These are phyloP conservation scores for Akebia trifoliata DNA, from an alignment of 164 flowering plant genomes.

Conservation along the genomic window DNA sequence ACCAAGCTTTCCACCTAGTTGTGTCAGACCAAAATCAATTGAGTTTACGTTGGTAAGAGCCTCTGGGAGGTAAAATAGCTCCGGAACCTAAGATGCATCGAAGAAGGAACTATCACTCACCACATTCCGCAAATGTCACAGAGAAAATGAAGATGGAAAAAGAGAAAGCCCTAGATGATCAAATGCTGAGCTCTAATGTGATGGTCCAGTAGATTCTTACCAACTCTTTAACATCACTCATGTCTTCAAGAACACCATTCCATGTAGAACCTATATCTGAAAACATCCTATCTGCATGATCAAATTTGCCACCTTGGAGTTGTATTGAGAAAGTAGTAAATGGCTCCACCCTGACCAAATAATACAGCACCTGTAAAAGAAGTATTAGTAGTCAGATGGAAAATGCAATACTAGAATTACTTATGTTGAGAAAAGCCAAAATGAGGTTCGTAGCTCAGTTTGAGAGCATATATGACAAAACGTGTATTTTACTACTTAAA, in stretches of 20 bases:
- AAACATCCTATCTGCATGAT: conserved; percentile 98
- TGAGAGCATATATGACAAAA: no score
- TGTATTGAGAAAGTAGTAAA: conserved; percentile 93
- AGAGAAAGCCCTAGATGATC: not conserved
- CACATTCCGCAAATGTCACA: conserved; percentile 4
- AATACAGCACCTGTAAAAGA: conserved; percentile 73
- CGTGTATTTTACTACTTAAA: no score
- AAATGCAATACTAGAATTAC: conserved; percentile 1
- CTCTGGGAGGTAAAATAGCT: conserved; percentile 95
- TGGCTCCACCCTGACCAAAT: conserved; percentile 88
- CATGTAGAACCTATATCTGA: conserved; percentile 85
- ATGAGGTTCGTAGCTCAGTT: not conserved
- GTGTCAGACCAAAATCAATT: conserved; percentile 95
- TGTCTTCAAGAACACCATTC: conserved; percentile 95
- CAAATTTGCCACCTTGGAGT: conserved; percentile 97
- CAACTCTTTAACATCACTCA: conserved; percentile 99
- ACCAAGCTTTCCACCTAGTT: conserved; percentile 91
- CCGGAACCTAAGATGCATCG: conserved; percentile 68
- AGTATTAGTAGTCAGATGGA: conserved; percentile 13
- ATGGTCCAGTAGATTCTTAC: conserved; percentile 31
- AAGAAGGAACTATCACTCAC: conserved; percentile 7
- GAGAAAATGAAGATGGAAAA: conserved; percentile 1
- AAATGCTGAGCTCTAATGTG: not conserved
- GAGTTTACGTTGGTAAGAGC: conserved; percentile 75
- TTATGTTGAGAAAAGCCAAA: not conserved